Evolutionary conservation across 1,284 basidiomycete species (phyloP).

Genomic region (Trametes pubescens): DNA sequence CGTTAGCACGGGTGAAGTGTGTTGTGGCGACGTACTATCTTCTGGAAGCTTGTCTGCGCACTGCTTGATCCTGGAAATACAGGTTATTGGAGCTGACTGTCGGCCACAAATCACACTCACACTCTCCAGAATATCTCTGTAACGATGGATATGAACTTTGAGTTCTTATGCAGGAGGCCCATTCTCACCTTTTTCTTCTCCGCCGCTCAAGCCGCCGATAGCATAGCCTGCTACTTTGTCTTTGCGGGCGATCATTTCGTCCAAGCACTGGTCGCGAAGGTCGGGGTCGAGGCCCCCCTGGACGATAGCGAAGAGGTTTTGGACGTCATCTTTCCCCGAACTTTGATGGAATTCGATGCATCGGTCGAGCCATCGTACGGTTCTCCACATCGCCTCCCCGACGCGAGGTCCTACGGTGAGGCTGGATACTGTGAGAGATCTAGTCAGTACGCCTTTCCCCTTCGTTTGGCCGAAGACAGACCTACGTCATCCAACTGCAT

Average conservation of each 20-base stretch:
- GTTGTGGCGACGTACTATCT: conserved; percentile 63
- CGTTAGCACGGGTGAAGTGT: background rate
- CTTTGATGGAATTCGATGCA: conserved; percentile 78
- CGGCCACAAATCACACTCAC: conserved; percentile 50
- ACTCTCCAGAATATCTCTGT: conserved; percentile 88
- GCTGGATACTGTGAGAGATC: conserved; percentile 64
- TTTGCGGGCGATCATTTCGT: conserved; percentile 81
- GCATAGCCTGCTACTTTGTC: conserved; percentile 82
- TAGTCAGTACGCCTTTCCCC: background rate
- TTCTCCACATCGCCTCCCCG: conserved; percentile 83
- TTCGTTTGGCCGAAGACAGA: conserved; percentile 45
- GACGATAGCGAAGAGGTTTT: conserved; percentile 89
- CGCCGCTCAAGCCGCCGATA: conserved; percentile 84
- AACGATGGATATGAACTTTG: too few relatives aligned
- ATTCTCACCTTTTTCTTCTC: conserved; percentile 81
- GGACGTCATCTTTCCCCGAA: conserved; percentile 66
- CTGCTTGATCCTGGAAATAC: conserved; percentile 71
- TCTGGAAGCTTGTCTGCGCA: conserved; percentile 77
- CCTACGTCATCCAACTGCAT: conserved; percentile 93
- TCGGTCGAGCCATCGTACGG: conserved; percentile 85
- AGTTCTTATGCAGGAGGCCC: background rate
- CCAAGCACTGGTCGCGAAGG: conserved; percentile 76
- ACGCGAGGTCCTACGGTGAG: conserved; percentile 80
- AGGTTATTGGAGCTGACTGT: conserved; percentile 29
- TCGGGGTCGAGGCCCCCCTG: conserved; percentile 80